Percentiles rank a stretch among this genome's conserved stretches.
phyloP scores from a whole-genome alignment of 1,139 yeast genomes.

The Pichia sp. region DNA sequence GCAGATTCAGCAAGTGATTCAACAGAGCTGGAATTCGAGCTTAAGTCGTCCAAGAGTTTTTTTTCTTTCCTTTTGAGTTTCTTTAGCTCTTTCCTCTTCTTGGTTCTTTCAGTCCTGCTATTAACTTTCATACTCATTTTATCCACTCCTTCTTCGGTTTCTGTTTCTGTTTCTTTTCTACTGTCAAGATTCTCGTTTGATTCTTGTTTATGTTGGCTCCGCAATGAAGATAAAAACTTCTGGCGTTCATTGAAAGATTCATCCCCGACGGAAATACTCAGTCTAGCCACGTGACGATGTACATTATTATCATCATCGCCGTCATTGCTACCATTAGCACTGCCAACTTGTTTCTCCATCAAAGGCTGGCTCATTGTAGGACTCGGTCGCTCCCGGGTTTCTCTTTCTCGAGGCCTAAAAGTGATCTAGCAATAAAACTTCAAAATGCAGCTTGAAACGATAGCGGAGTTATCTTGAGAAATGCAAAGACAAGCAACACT shows the following conservation, averaged over 20 bases:
- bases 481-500: background rate
- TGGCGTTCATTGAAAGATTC: slow-evolving; percentile 19
- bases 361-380: slow-evolving; percentile 3
- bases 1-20: slow-evolving; percentile 7
- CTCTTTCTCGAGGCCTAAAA: background rate
- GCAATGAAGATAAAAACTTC: slow-evolving; percentile 21
- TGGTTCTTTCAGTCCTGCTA: background rate
- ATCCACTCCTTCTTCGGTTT: slow-evolving; percentile 13
- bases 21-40: background rate
- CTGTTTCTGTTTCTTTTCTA: slow-evolving; percentile 6
- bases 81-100: slow-evolving; percentile 11
- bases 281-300: slow-evolving; percentile 29
- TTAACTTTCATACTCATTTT: background rate
- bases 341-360: background rate
- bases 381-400: background rate
- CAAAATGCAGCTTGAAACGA: background rate
- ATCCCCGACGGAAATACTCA: slow-evolving; percentile 29
- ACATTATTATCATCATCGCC: slow-evolving; percentile 16
- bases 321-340: background rate
- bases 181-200: slow-evolving; percentile 32
- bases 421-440: background rate
- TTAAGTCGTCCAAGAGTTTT: background rate
- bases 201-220: slow-evolving; percentile 28
- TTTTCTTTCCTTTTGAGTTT: background rate
- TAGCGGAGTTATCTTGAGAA: background rate